Conservation (phyloP, 2,329 filamentous ascomycete genomes). For the Ascochyta pisi region DNA sequence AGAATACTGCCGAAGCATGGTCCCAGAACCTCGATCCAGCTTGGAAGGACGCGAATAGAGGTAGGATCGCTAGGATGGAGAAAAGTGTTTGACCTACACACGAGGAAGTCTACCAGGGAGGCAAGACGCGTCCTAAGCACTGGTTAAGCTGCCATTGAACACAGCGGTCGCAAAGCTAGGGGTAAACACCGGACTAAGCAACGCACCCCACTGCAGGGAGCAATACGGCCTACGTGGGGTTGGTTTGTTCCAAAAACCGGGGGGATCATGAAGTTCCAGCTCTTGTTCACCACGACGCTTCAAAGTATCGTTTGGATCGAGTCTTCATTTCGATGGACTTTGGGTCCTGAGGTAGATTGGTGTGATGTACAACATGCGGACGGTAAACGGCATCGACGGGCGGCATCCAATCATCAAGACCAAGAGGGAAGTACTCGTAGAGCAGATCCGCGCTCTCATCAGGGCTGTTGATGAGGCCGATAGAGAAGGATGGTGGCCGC, state of each 20-base stretch:
- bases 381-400: slow-evolving; percentile 89
- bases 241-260: neutral
- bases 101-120: neutral
- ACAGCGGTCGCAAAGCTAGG: neutral
- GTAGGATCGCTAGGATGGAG: neutral
- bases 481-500: slow-evolving; percentile 54
- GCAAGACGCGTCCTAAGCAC: neutral
- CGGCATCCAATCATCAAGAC: slow-evolving; percentile 90
- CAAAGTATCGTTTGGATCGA: slow-evolving; percentile 59
- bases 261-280: neutral
- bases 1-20: neutral
- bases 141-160: neutral
- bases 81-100: neutral
- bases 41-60: neutral
- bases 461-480: slow-evolving; percentile 65
- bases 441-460: slow-evolving; percentile 81
- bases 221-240: neutral
- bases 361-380: slow-evolving; percentile 93
- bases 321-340: slow-evolving; percentile 53
- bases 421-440: slow-evolving; percentile 94
- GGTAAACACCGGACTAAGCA: neutral
- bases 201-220: too few species aligned
- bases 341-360: slow-evolving; percentile 59
- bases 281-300: slow-evolving; percentile 42
- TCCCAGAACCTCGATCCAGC: neutral